phyloP scores from a whole-genome alignment of 768 basidiomycete species.

The Podaxis carcinomalis region DNA sequence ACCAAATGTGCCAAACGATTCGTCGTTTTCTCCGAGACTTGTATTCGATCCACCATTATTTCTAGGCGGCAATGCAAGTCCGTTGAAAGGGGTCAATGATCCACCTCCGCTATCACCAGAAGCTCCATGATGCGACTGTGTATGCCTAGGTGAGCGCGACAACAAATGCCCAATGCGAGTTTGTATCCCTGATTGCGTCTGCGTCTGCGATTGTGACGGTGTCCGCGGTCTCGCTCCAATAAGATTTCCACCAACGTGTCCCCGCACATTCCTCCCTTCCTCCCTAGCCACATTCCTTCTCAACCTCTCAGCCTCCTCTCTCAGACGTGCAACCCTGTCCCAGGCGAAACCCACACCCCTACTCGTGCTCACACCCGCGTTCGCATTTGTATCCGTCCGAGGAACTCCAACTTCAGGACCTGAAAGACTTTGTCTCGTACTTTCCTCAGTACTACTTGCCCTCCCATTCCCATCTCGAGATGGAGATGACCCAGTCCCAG shows the following conservation, averaged over 20 bases:
- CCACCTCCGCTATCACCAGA: background rate
- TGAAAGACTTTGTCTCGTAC: background rate
- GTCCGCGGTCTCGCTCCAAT: background rate
- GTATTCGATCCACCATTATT: background rate
- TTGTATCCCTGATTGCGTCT: background rate
- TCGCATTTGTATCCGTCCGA: background rate
- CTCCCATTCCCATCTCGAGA: background rate
- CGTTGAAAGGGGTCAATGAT: background rate
- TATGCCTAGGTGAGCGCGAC: background rate
- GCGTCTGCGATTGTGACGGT: background rate
- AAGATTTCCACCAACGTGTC: background rate
- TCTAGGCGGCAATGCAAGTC: constrained; percentile 3
- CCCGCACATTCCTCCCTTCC: background rate
- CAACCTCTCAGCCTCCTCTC: background rate
- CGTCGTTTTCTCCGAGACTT: too few relatives aligned
- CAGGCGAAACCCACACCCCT: background rate
- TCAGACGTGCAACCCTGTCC: background rate
- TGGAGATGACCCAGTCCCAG: background rate
- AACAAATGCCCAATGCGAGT: background rate
- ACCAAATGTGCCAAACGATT: too few relatives aligned
- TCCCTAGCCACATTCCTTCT: background rate
- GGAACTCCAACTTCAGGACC: background rate
- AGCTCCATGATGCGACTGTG: background rate
- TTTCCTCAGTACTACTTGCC: background rate
- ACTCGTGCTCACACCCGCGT: background rate